phyloP scores from a whole-genome alignment of 1,284 basidiomycete species.

The Porodaedalea pini region DNA sequence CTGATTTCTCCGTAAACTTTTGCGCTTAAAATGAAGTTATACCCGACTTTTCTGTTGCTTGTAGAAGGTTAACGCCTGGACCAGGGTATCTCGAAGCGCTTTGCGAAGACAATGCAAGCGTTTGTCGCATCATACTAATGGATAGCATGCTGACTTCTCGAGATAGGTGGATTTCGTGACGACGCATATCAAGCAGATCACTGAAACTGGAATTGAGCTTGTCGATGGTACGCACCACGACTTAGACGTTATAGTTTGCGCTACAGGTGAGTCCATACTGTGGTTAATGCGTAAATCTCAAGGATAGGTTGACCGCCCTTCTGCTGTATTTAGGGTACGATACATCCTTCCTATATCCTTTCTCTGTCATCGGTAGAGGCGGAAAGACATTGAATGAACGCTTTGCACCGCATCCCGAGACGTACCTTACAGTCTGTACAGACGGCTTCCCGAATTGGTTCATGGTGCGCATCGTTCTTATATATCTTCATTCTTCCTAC shows the following conservation, averaged over 20 bases:
- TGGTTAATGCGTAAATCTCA: neutral
- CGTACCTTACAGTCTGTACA: constrained; percentile 52
- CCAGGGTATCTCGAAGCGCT: constrained; percentile 64
- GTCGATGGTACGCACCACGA: constrained; percentile 49
- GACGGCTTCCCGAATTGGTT: constrained; percentile 65
- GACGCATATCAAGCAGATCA: constrained; percentile 46
- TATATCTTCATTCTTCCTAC: constrained; percentile 52
- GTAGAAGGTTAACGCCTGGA: constrained; percentile 59
- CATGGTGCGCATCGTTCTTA: constrained; percentile 28
- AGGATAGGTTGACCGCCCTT: neutral
- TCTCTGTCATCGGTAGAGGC: constrained; percentile 50
- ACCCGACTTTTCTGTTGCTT: constrained; percentile 55
- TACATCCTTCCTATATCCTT: constrained; percentile 46
- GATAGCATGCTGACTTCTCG: neutral
- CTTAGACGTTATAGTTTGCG: constrained; percentile 58
- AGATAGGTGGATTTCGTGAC: constrained; percentile 53
- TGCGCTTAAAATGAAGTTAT: constrained; percentile 40
- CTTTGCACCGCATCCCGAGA: constrained; percentile 49
- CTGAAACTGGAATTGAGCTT: constrained; percentile 52
- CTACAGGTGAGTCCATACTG: constrained; percentile 39
- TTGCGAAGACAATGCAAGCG: constrained; percentile 52
- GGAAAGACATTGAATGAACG: constrained; percentile 46
- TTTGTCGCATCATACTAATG: neutral
- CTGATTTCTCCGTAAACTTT: neutral
- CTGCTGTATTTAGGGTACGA: constrained; percentile 45